A percentile compares a stretch with the other conserved stretches of the same genome.
phyloP scores from a whole-genome alignment of 179 eudicot species.

The Spergularia azorica region DNA sequence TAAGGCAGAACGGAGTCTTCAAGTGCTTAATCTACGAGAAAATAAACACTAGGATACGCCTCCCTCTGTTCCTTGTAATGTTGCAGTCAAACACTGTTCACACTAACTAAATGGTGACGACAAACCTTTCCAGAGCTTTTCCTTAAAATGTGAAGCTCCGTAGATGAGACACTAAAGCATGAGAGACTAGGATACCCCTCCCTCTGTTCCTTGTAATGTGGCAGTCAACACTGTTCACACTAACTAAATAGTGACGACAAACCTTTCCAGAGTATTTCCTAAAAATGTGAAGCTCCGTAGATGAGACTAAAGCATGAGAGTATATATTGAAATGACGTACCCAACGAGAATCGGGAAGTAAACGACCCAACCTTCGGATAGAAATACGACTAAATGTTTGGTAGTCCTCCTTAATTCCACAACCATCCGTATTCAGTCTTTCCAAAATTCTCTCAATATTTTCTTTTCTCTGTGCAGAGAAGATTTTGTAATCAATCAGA shows the following conservation, averaged over 20 bases:
- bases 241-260: not conserved
- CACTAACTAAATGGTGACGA: not conserved
- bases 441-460: conserved; percentile 57
- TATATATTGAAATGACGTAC: conserved; percentile 30
- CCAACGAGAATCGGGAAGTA: conserved; percentile 89
- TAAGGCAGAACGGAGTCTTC: no score
- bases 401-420: conserved; percentile 46
- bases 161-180: not conserved
- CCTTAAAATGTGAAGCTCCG: not conserved
- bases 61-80: not conserved
- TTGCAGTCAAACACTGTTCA: not conserved
- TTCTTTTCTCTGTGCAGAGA: conserved; percentile 56
- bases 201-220: not conserved
- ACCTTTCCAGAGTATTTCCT: not conserved
- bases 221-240: not conserved
- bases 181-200: no score
- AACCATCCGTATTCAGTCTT: conserved; percentile 42
- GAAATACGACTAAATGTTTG: conserved; percentile 67
- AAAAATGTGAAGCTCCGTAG: not conserved
- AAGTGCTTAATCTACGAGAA: no score
- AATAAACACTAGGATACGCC: no score
- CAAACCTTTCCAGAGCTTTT: not conserved
- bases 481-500: conserved; percentile 7
- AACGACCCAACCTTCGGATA: conserved; percentile 73
- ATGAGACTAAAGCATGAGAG: not conserved